Conservation (phyloP, 768 basidiomycete species). For the Tylopilus balloui region DNA sequence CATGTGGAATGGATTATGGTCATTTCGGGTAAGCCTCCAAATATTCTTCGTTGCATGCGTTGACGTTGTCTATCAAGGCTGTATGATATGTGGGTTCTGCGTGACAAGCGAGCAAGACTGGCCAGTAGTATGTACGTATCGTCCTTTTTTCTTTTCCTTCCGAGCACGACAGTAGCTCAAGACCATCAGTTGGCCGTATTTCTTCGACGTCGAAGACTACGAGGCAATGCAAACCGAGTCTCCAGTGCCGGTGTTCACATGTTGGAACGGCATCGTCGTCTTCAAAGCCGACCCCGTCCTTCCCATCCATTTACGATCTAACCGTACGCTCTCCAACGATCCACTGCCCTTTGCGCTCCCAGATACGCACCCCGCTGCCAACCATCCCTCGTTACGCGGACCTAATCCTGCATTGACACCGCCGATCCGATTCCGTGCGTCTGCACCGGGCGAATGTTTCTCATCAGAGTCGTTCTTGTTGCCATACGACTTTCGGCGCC, state of each 20-base stretch:
- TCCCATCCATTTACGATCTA: conserved; percentile 36
- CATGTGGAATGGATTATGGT: conserved; percentile 39
- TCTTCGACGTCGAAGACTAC: conserved; percentile 36
- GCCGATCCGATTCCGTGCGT: conserved; percentile 16
- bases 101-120: conserved; percentile 17
- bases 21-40: conserved; percentile 28
- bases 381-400: conserved; percentile 11
- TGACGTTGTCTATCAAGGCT: conserved; percentile 6
- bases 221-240: conserved; percentile 35
- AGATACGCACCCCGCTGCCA: conserved; percentile 12
- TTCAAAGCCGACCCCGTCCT: conserved; percentile 40
- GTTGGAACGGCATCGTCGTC: conserved; percentile 45
- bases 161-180: background rate
- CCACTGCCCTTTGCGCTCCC: conserved; percentile 24
- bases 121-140: conserved; percentile 13
- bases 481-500: conserved; percentile 40
- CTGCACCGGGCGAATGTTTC: conserved; percentile 16
- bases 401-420: conserved; percentile 22
- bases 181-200: conserved; percentile 35
- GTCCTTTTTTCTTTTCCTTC: background rate
- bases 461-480: conserved; percentile 39
- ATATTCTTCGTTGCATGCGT: background rate
- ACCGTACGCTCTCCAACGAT: conserved; percentile 32
- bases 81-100: conserved; percentile 25
- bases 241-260: conserved; percentile 42